Conservation (phyloP, 1,284 basidiomycete species). For the Cystobasidium pallidum region DNA sequence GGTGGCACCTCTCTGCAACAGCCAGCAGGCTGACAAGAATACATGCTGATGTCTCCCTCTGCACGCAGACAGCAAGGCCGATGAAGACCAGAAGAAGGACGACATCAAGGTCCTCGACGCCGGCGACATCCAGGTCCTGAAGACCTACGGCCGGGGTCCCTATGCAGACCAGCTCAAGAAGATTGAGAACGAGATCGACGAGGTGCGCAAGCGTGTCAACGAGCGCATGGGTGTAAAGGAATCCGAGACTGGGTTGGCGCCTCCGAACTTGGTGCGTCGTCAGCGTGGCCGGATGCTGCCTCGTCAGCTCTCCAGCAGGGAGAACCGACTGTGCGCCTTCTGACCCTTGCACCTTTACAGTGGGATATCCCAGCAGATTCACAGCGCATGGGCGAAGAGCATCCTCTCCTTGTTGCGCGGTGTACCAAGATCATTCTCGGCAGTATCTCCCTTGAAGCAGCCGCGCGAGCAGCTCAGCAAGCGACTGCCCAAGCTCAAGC, state of each 20-base stretch:
- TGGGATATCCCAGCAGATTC: conserved; percentile 57
- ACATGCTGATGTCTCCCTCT: background rate
- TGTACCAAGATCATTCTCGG: conserved; percentile 92
- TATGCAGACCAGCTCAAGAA: conserved; percentile 88
- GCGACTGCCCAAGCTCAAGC: conserved; percentile 32
- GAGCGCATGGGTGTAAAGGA: conserved; percentile 91
- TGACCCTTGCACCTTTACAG: background rate
- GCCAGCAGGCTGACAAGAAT: too few species aligned
- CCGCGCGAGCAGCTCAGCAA: conserved; percentile 45
- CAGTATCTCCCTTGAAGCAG: conserved; percentile 45
- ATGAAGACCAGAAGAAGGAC: conserved; percentile 79
- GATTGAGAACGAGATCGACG: conserved; percentile 90
- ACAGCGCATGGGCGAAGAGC: conserved; percentile 87
- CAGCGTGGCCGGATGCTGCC: conserved; percentile 72
- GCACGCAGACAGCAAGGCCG: conserved; percentile 70
- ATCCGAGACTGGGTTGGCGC: conserved; percentile 94
- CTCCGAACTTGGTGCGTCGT: conserved; percentile 91
- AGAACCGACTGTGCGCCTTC: background rate
- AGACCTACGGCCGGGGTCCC: conserved; percentile 99
- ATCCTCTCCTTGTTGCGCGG: conserved; percentile 92
- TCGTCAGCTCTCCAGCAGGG: background rate
- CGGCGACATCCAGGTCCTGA: conserved; percentile 97
- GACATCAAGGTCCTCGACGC: conserved; percentile 97
- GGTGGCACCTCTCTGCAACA: conserved; percentile 57
- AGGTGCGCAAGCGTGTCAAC: conserved; percentile 95